phyloP scores from a whole-genome alignment of 441 rosid genomes.

The Pelargonium cotyledonis region DNA sequence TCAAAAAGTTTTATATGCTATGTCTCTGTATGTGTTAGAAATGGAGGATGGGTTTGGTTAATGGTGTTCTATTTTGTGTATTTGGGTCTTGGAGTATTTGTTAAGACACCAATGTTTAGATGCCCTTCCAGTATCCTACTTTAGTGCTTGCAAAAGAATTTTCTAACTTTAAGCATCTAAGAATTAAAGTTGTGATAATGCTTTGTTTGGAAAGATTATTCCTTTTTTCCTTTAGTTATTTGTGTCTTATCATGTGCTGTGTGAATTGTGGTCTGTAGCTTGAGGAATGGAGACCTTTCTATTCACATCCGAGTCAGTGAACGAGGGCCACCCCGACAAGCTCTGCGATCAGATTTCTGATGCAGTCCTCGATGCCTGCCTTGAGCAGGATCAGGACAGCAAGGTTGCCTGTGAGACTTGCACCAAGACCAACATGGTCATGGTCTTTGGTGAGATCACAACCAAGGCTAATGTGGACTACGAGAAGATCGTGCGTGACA shows the following conservation, averaged over 20 bases:
- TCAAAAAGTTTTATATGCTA: background rate
- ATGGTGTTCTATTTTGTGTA: background rate
- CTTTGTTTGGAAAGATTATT: background rate
- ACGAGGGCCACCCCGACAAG: slow-evolving; percentile 21
- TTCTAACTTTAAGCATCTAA: background rate
- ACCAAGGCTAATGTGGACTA: slow-evolving; percentile 14
- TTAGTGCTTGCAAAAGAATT: background rate
- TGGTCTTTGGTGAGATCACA: slow-evolving; percentile 14
- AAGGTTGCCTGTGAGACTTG: slow-evolving; percentile 15
- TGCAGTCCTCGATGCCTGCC: slow-evolving; percentile 15
- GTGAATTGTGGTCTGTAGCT: background rate
- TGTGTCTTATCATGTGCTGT: background rate
- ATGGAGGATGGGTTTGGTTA: background rate
- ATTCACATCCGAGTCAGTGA: slow-evolving; percentile 18
- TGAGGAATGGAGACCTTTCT: slow-evolving; percentile 17
- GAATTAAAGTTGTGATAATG: background rate
- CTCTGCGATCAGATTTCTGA: slow-evolving; percentile 16
- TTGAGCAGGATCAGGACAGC: slow-evolving; percentile 15
- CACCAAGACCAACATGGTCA: slow-evolving; percentile 16
- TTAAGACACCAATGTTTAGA: background rate
- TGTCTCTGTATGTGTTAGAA: background rate
- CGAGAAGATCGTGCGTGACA: slow-evolving; percentile 12
- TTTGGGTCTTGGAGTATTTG: background rate
- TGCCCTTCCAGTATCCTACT: background rate
- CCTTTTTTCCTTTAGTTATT: background rate